Evolutionary conservation across 1,139 yeast genomes (phyloP).

Genomic region (Geotrichum macrosporum): DNA sequence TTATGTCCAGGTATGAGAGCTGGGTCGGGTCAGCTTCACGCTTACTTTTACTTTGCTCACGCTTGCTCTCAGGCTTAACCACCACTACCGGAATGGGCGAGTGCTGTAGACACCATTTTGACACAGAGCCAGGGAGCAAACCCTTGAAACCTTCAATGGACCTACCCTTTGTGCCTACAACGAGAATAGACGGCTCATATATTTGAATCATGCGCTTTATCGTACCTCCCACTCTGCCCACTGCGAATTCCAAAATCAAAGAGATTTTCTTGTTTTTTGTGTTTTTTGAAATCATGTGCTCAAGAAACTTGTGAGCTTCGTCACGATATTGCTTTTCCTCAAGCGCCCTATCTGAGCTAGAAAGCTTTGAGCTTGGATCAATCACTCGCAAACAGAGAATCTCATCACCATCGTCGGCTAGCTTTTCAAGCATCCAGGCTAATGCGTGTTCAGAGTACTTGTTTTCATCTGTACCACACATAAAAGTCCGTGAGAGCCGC

Average conservation of each 20-base stretch:
- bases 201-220: slow-evolving; percentile 53
- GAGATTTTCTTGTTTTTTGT: slow-evolving; percentile 35
- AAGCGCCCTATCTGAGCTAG: slow-evolving; percentile 26
- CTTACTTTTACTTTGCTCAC: slow-evolving; percentile 35
- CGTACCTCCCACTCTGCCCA: slow-evolving; percentile 57
- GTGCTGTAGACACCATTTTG: slow-evolving; percentile 62
- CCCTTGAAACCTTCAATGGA: slow-evolving; percentile 46
- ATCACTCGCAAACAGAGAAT: slow-evolving; percentile 57
- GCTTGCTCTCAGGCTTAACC: slow-evolving; percentile 53
- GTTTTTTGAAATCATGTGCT: slow-evolving; percentile 48
- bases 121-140: slow-evolving; percentile 44
- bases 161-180: slow-evolving; percentile 56
- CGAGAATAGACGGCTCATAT: slow-evolving; percentile 60
- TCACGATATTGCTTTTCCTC: slow-evolving; percentile 41
- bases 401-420: slow-evolving; percentile 62
- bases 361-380: slow-evolving; percentile 38
- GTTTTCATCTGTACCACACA: slow-evolving; percentile 59
- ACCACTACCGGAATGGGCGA: slow-evolving; percentile 66
- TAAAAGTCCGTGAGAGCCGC: slow-evolving; percentile 56
- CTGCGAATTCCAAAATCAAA: slow-evolving; percentile 54
- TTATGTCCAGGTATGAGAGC: slow-evolving; percentile 19
- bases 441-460: slow-evolving; percentile 55
- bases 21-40: slow-evolving; percentile 36
- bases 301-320: slow-evolving; percentile 41
- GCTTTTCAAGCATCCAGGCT: slow-evolving; percentile 62